These are phyloP conservation scores for Alternaria postmessia DNA, from an alignment of 2,329 filamentous ascomycete species.

Conservation along the genomic window DNA sequence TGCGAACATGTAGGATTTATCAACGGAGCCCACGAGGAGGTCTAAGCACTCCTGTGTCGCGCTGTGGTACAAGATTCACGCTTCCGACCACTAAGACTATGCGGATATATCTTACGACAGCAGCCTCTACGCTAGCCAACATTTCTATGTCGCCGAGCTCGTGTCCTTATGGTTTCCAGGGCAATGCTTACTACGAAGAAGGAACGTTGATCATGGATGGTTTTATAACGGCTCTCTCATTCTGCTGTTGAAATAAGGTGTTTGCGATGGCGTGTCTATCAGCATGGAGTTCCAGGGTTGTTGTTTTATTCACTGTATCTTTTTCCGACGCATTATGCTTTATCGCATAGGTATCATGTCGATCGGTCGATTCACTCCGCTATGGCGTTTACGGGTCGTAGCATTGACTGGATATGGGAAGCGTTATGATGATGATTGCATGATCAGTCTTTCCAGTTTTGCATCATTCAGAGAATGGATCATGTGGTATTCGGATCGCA, in stretches of 20 bases:
- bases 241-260: background rate
- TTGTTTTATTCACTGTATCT: background rate
- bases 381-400: background rate
- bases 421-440: background rate
- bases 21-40: background rate
- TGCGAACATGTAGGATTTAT: constrained; percentile 31
- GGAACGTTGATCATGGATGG: background rate
- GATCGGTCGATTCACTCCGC: background rate
- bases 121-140: background rate
- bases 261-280: background rate
- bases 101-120: background rate
- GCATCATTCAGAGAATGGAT: background rate
- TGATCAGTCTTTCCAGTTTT: background rate
- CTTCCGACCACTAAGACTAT: background rate
- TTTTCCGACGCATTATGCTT: no score
- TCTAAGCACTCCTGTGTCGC: background rate
- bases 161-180: background rate
- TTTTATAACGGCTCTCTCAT: background rate
- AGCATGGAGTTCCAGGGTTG: background rate
- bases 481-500: background rate
- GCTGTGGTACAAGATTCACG: background rate
- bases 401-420: background rate
- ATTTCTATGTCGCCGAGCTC: background rate
- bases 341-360: background rate
- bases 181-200: background rate